Evolutionary conservation across 192 early-diverging fungal genomes (phyloP).

Genomic region (Coemansia sp.): DNA sequence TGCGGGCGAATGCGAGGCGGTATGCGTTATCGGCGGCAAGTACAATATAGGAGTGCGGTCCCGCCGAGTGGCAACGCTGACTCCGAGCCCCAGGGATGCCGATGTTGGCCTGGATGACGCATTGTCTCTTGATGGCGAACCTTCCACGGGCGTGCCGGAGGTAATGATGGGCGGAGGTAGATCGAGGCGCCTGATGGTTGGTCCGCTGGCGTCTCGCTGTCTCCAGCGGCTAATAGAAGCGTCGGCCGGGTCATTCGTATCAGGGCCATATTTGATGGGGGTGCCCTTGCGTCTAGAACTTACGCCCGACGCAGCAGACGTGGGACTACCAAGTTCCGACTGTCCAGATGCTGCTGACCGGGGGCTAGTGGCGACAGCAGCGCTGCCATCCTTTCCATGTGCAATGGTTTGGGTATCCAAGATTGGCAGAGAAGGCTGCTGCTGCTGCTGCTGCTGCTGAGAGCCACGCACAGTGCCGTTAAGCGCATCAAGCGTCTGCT

Average conservation of each 20-base stretch:
- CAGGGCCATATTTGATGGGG: neutral
- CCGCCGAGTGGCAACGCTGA: conserved; percentile 14
- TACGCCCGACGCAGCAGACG: neutral
- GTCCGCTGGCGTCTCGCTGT: conserved; percentile 10
- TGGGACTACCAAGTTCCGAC: neutral
- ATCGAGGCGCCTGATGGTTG: conserved; percentile 22
- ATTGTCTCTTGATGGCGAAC: neutral
- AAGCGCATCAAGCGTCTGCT: conserved; percentile 50
- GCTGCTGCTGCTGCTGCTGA: neutral
- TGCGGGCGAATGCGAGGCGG: neutral
- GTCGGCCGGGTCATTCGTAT: neutral
- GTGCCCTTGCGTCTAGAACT: neutral
- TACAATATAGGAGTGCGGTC: conserved; percentile 2
- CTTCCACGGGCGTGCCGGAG: neutral
- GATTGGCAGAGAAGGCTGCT: neutral
- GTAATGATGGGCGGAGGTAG: neutral
- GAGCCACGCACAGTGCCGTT: conserved; percentile 32
- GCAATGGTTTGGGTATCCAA: neutral
- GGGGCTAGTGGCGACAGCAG: neutral
- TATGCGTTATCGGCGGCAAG: neutral
- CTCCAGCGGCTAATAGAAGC: conserved; percentile 13
- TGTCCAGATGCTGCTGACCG: neutral
- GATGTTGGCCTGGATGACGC: neutral
- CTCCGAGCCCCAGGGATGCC: conserved; percentile 19
- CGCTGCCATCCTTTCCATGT: neutral